Evolutionary conservation across 129 eudicot genomes (phyloP).

Genomic region (Helichrysum umbraculigerum): DNA sequence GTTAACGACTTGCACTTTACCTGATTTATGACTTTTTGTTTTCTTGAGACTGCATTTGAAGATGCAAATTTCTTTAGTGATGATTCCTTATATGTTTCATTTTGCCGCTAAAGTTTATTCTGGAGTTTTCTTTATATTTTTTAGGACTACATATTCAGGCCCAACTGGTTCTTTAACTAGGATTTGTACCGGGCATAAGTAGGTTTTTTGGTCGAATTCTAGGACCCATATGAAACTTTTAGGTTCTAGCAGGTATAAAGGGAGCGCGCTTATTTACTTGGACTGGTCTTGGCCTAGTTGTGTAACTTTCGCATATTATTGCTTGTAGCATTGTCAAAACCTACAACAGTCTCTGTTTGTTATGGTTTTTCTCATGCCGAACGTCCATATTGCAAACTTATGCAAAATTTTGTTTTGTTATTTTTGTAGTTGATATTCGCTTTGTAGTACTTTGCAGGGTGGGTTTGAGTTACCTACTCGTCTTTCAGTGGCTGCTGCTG

Average conservation of each 20-base stretch:
- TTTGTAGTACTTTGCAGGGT: conserved; percentile 66
- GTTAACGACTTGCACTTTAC: not conserved
- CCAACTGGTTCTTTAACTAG: too few relatives aligned
- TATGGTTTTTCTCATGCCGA: not conserved
- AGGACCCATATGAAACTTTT: not conserved
- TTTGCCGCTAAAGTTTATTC: too few relatives aligned
- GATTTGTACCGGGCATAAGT: not conserved
- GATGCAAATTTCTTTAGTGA: too few relatives aligned
- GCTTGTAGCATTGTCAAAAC: not conserved
- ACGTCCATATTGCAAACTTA: conserved; percentile 1
- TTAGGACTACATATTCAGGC: too few relatives aligned
- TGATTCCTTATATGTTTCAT: too few relatives aligned
- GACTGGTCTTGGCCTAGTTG: not conserved
- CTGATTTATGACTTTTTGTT: too few relatives aligned
- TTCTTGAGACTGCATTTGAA: not conserved
- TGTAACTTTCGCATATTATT: not conserved
- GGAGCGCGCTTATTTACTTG: not conserved
- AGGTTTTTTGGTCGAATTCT: not conserved
- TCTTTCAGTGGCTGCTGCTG: conserved; percentile 85
- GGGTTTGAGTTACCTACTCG: conserved; percentile 98
- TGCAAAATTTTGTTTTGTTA: not conserved
- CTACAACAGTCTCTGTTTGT: not conserved
- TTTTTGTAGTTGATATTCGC: conserved; percentile 11
- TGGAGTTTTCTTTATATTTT: too few relatives aligned
- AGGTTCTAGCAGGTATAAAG: not conserved